Percentiles rank a stretch among this genome's conserved stretches.
phyloP scores from a whole-genome alignment of 768 basidiomycete species.

The Coprinopsis marcescibilis region DNA sequence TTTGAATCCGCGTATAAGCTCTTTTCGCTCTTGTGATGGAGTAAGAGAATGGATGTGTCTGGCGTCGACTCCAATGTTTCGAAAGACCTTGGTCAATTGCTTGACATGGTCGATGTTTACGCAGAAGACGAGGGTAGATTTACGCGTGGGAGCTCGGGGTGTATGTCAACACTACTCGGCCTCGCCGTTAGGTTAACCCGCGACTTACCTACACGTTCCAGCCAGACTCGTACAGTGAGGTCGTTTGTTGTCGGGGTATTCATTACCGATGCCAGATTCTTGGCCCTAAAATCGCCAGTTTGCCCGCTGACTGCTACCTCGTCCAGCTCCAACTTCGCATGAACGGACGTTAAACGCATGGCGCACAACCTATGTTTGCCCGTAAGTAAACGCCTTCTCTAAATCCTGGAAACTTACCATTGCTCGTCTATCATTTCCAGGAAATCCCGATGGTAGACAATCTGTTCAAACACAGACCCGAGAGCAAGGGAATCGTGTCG shows the following conservation, averaged over 20 bases:
- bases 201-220: slow-evolving; percentile 74
- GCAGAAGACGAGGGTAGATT: slow-evolving; percentile 91
- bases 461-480: slow-evolving; percentile 81
- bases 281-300: slow-evolving; percentile 79
- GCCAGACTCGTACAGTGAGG: slow-evolving; percentile 76
- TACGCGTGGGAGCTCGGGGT: slow-evolving; percentile 43
- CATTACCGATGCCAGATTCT: slow-evolving; percentile 72
- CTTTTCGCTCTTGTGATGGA: slow-evolving; percentile 53
- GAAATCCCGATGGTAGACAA: slow-evolving; percentile 91
- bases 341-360: slow-evolving; percentile 80
- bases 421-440: slow-evolving; percentile 89
- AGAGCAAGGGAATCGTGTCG: slow-evolving; percentile 88
- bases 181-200: no score
- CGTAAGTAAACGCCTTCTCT: slow-evolving; percentile 15
- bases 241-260: slow-evolving; percentile 76
- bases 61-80: slow-evolving; percentile 75
- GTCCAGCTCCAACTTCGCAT: slow-evolving; percentile 64
- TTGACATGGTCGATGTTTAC: slow-evolving; percentile 79
- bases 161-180: slow-evolving; percentile 8
- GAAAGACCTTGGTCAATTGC: slow-evolving; percentile 67
- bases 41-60: slow-evolving; percentile 73
- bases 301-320: slow-evolving; percentile 58
- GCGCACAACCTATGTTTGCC: slow-evolving; percentile 75
- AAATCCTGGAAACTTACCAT: slow-evolving; percentile 45
- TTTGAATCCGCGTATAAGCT: slow-evolving; percentile 62